phyloP scores from a whole-genome alignment of 768 basidiomycete genomes.

The Amanita subjunquillea region DNA sequence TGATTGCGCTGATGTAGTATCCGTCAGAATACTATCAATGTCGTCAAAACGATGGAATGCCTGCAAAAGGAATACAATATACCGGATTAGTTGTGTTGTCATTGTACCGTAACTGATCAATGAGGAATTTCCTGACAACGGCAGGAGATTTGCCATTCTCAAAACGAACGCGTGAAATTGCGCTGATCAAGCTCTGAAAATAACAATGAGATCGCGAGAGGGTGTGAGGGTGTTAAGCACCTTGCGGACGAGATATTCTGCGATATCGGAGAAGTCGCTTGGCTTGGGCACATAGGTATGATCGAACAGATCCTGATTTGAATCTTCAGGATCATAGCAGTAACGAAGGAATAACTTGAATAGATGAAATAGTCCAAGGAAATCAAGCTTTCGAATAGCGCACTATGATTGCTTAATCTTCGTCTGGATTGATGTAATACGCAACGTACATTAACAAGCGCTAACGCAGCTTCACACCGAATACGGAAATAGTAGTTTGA shows the following conservation, averaged over 20 bases:
- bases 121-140: slow-evolving; percentile 78
- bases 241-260: slow-evolving; percentile 94
- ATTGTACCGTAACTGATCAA: slow-evolving; percentile 90
- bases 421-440: neutral
- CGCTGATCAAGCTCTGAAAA: slow-evolving; percentile 61
- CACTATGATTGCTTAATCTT: slow-evolving; percentile 41
- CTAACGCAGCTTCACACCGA: slow-evolving; percentile 86
- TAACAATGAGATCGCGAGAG: neutral
- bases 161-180: slow-evolving; percentile 80
- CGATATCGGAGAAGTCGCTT: slow-evolving; percentile 85
- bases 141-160: slow-evolving; percentile 80
- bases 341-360: slow-evolving; percentile 91
- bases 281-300: slow-evolving; percentile 91
- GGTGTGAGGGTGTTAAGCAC: slow-evolving; percentile 27
- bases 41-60: slow-evolving; percentile 1
- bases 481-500: slow-evolving; percentile 95
- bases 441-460: slow-evolving; percentile 63
- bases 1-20: slow-evolving; percentile 79
- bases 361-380: slow-evolving; percentile 88
- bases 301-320: slow-evolving; percentile 71
- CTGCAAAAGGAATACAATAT: slow-evolving; percentile 17
- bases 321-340: slow-evolving; percentile 82
- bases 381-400: slow-evolving; percentile 72
- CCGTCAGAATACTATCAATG: slow-evolving; percentile 73
- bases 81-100: slow-evolving; percentile 90